Base-by-base conservation (phyloP, 495 filamentous ascomycete species). In the Penicillium odoratum region DNA sequence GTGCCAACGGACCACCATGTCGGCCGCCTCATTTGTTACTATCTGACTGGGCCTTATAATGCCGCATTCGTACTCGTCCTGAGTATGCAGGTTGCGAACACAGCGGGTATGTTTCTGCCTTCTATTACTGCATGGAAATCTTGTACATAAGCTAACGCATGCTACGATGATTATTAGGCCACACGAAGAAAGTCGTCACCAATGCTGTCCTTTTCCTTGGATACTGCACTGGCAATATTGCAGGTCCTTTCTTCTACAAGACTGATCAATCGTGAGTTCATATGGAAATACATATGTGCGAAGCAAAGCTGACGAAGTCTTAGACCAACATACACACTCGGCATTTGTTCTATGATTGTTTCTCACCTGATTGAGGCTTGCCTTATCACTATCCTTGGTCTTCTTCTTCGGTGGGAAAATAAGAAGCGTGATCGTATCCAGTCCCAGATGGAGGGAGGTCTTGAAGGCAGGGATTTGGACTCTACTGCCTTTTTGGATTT, bases 301-400 rank as follows among this genome's bases (percentile, higher is more conserved):
- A n/a, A 29, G 15, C 4, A 9, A 5, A 38, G 50, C 15, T 48
- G 18, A 42, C 55, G 5, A 10, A 33, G 1, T 11, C 18, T 16
- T 21, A 78, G 75, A 18, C 83, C 83, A 18, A 71, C 71, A 4
- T 87, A 87, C 55, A 57, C 66, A 2, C 78, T 86, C 16, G 85
- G 83, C 5, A 84, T 88, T 48, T 85, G 83, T 74, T 81, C 78
- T 2, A 85, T 86, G 75, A 84, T 88, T 52, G 81, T 85, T 7
- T 80, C 79, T 10, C 83, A 86, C 58, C 64, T 85, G 18, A 73
- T 81, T 38, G 80, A 85, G 64, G 80, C 76, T 21, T 63, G 73
- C 16, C 62, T 84, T 1, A 77, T 85, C 29, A 61, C 70, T 5
- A 58, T 56, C 0, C 75, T 85, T n/a, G 75, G 80, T 8, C 59